Percentiles rank a stretch among this genome's conserved stretches.
These are phyloP conservation scores for Calonectria naviculata DNA, from an alignment of 2,329 filamentous ascomycete genomes.

Conservation along the genomic window DNA sequence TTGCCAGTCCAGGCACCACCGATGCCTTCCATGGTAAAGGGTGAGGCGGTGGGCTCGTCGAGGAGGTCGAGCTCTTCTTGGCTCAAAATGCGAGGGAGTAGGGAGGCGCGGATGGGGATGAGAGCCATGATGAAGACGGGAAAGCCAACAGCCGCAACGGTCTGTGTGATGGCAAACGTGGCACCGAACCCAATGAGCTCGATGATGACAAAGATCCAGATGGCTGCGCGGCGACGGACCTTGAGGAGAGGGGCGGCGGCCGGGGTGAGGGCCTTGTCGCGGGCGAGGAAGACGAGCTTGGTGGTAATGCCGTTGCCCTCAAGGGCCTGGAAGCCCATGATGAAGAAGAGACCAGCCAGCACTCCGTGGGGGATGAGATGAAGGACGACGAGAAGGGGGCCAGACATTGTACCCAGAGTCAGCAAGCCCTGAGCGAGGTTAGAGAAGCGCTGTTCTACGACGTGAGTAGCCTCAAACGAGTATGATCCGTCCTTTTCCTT, in stretches of 20 bases:
- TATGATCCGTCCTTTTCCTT: slow-evolving; percentile 66
- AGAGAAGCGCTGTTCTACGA: slow-evolving; percentile 83
- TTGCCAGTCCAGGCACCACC: slow-evolving; percentile 69
- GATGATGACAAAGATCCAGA: slow-evolving; percentile 78
- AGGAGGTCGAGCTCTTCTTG: slow-evolving; percentile 69
- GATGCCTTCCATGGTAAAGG: slow-evolving; percentile 81
- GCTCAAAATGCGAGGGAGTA: slow-evolving; percentile 72
- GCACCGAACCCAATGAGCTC: slow-evolving; percentile 79
- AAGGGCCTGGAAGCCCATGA: slow-evolving; percentile 85
- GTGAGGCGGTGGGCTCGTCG: slow-evolving; percentile 80
- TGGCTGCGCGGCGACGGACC: slow-evolving; percentile 70
- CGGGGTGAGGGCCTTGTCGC: slow-evolving; percentile 72
- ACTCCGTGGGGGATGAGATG: slow-evolving; percentile 85
- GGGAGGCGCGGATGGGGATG: slow-evolving; percentile 72
- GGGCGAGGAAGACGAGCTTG: slow-evolving; percentile 77
- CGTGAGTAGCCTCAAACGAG: slow-evolving; percentile 64
- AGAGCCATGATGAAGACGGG: slow-evolving; percentile 78
- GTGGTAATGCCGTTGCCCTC: slow-evolving; percentile 81
- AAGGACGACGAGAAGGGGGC: slow-evolving; percentile 77
- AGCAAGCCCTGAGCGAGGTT: slow-evolving; percentile 83
- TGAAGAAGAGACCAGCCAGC: slow-evolving; percentile 84
- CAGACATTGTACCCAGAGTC: slow-evolving; percentile 82
- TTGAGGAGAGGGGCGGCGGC: slow-evolving; percentile 67
- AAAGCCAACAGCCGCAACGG: slow-evolving; percentile 84
- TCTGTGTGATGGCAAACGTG: slow-evolving; percentile 87